A percentile compares a stretch with the other conserved stretches of the same genome.
phyloP scores from a whole-genome alignment of 306 rosid genomes.

The Lotus japonicus region DNA sequence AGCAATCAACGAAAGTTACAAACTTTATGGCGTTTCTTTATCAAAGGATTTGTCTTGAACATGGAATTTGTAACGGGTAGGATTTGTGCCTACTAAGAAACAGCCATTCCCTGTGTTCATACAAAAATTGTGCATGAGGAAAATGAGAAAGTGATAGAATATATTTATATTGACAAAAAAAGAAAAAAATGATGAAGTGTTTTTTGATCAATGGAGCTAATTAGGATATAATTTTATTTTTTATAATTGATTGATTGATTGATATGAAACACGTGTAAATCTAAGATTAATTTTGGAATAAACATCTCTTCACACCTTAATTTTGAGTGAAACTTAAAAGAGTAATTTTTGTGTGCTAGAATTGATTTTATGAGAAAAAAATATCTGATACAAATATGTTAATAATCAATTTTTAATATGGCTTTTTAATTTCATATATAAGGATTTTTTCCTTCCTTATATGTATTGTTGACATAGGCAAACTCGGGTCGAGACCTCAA shows the following conservation, averaged over 20 bases:
- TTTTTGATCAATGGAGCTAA: not conserved
- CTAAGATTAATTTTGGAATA: no score
- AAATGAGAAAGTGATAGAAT: conserved; percentile 4
- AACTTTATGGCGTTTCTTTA: conserved; percentile 13
- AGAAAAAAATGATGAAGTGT: not conserved
- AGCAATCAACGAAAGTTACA: conserved; percentile 16
- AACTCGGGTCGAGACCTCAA: no score
- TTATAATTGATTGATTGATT: no score
- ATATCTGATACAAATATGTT: no score
- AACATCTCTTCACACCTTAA: no score
- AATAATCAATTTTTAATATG: no score
- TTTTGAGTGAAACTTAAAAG: no score
- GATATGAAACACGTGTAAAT: not conserved
- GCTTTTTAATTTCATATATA: no score
- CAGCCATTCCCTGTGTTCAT: not conserved
- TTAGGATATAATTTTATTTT: not conserved
- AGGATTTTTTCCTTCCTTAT: no score
- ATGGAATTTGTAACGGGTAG: not conserved
- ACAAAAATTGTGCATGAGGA: not conserved
- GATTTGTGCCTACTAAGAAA: not conserved
- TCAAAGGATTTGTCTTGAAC: not conserved
- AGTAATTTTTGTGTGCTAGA: no score
- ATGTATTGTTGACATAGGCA: no score
- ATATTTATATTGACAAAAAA: not conserved
- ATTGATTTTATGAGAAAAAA: no score